These are phyloP conservation scores for Cupressus sempervirens DNA, from an alignment of 75 land plant species.

Conservation along the genomic window DNA sequence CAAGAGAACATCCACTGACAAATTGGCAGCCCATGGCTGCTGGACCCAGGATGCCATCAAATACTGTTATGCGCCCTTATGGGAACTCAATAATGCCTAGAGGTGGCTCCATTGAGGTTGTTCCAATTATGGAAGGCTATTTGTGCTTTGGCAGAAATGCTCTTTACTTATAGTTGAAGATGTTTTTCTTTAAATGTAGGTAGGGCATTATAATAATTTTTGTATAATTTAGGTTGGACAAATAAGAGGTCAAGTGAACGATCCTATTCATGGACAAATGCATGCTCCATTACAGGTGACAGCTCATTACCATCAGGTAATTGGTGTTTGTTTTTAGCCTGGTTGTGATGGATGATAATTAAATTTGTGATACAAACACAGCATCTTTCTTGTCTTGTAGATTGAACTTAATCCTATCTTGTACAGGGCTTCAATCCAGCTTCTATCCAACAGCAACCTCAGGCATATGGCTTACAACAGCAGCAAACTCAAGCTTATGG, in stretches of 20 bases:
- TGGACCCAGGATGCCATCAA: slow-evolving; percentile 30
- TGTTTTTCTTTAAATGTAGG: background rate
- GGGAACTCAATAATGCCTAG: slow-evolving; percentile 36
- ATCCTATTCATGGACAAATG: slow-evolving; percentile 12
- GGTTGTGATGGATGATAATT: background rate
- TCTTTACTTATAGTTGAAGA: background rate
- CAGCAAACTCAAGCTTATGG: too few species aligned
- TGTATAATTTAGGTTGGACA: slow-evolving; percentile 18
- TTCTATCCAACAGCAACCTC: slow-evolving; percentile 19
- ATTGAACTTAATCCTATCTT: background rate
- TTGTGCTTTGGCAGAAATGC: background rate
- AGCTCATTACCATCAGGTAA: slow-evolving; percentile 25
- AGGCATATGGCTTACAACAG: slow-evolving; percentile 20
- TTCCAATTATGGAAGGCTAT: slow-evolving; percentile 31
- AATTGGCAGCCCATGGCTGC: slow-evolving; percentile 64
- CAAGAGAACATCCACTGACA: slow-evolving; percentile 31
- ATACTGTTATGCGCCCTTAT: slow-evolving; percentile 28
- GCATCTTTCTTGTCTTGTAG: background rate
- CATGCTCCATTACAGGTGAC: slow-evolving; percentile 12
- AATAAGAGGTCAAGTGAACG: slow-evolving; percentile 16
- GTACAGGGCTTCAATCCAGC: slow-evolving; percentile 29
- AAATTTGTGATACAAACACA: background rate
- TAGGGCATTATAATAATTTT: background rate
- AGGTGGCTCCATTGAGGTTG: slow-evolving; percentile 32
- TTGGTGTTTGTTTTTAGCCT: background rate